These are phyloP conservation scores for Pseudognaphalium luteoalbum DNA, from an alignment of 129 eudicot genomes.

Conservation along the genomic window DNA sequence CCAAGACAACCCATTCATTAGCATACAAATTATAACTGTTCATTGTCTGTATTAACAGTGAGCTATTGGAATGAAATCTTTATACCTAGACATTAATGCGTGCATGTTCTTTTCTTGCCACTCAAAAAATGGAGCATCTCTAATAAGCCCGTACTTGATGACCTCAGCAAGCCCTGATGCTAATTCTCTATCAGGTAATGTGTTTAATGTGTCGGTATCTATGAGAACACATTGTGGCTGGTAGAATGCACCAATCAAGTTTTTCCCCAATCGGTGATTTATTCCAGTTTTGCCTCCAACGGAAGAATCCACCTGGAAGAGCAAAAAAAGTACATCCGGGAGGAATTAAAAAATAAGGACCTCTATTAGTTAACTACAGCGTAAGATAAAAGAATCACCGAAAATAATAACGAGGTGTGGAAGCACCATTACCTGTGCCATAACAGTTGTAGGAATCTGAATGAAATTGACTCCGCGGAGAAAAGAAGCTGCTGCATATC, in stretches of 20 bases:
- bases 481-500: constrained; percentile 95
- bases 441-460: constrained; percentile 98
- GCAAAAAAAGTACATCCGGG: constrained; percentile 11
- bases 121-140: constrained; percentile 89
- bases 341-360: neutral
- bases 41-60: neutral
- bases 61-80: neutral
- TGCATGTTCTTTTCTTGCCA: constrained; percentile 98
- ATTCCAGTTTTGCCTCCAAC: constrained; percentile 99
- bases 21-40: neutral
- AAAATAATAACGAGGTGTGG: too few relatives aligned
- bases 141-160: constrained; percentile 84
- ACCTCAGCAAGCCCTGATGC: constrained; percentile 99
- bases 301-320: constrained; percentile 85
- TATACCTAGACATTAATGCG: constrained; percentile 74
- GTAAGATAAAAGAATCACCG: neutral
- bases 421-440: constrained; percentile 72
- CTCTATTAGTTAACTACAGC: neutral
- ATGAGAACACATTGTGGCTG: constrained; percentile 98
- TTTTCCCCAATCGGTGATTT: constrained; percentile 87
- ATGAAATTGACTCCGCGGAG: constrained; percentile 95
- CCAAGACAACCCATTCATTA: neutral
- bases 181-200: constrained; percentile 92
- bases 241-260: constrained; percentile 94
- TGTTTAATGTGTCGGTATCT: constrained; percentile 87